A percentile compares a stretch with the other conserved stretches of the same genome.
These are phyloP conservation scores for Daldinia decipiens DNA, from an alignment of 495 filamentous ascomycete species.

Conservation along the genomic window DNA sequence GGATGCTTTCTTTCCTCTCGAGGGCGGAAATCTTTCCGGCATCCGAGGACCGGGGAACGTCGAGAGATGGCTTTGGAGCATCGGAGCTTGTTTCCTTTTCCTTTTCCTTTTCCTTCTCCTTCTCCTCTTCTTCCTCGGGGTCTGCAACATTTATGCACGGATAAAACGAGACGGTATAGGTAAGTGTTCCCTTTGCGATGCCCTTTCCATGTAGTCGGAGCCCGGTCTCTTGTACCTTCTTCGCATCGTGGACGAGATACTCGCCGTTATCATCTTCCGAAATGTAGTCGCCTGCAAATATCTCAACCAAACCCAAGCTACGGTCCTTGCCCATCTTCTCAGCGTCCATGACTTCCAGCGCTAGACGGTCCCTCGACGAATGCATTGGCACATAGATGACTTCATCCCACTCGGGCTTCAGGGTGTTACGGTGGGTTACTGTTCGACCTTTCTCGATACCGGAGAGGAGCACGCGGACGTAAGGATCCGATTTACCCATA, in stretches of 20 bases:
- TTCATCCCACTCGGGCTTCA: conserved; percentile 96
- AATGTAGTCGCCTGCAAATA: conserved; percentile 82
- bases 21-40: conserved; percentile 53
- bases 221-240: conserved; percentile 65
- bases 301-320: conserved; percentile 79
- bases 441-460: conserved; percentile 90
- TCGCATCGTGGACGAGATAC: conserved; percentile 82
- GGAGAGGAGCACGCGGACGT: conserved; percentile 86
- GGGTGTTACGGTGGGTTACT: conserved; percentile 94
- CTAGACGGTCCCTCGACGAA: conserved; percentile 81
- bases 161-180: conserved; percentile 89
- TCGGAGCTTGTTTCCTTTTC: conserved; percentile 51
- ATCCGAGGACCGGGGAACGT: conserved; percentile 53
- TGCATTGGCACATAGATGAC: conserved; percentile 94
- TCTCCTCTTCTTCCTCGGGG: conserved; percentile 83
- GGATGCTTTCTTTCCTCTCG: conserved; percentile 45
- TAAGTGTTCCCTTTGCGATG: conserved; percentile 78
- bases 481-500: conserved; percentile 96
- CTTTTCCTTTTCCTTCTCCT: conserved; percentile 55
- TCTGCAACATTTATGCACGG: conserved; percentile 87
- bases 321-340: conserved; percentile 90
- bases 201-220: conserved; percentile 75
- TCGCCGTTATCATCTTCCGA: conserved; percentile 79
- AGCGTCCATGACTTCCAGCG: conserved; percentile 95
- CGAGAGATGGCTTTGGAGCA: conserved; percentile 49